Conservation (phyloP, 495 filamentous ascomycete species). For the Staphylotrichum tortipilum region DNA sequence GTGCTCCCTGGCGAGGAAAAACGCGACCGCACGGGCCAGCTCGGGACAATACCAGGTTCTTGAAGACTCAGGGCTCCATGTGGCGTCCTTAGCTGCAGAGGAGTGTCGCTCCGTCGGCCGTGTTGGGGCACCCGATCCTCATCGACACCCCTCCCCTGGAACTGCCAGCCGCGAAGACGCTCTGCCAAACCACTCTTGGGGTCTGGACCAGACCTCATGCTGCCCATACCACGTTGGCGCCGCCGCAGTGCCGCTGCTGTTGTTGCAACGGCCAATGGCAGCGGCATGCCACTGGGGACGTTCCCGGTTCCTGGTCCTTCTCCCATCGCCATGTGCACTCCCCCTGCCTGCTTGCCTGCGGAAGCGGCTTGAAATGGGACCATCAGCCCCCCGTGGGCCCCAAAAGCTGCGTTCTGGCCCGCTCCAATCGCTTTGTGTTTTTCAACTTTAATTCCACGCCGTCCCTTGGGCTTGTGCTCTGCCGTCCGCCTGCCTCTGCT, state of each 20-base stretch:
- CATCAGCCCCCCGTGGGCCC: not conserved
- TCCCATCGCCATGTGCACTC: not conserved
- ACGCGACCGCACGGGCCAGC: not conserved
- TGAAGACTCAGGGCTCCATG: conserved; percentile 2
- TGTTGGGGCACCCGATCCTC: not conserved
- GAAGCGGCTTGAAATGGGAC: not conserved
- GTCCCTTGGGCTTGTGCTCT: not conserved
- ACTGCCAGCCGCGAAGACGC: not conserved
- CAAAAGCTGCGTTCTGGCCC: conserved; percentile 4
- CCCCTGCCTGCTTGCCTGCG: not conserved
- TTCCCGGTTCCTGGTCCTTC: not conserved
- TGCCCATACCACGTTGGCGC: not conserved
- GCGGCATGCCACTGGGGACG: not conserved
- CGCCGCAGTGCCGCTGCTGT: not conserved
- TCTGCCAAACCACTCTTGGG: not conserved
- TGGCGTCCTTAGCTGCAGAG: conserved; percentile 11
- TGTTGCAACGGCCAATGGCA: conserved; percentile 1
- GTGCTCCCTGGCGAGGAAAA: not conserved
- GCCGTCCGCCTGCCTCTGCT: not conserved
- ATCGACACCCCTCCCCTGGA: not conserved
- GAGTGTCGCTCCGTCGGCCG: not conserved
- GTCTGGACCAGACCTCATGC: too few species aligned
- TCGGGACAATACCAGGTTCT: conserved; percentile 6
- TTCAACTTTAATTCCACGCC: conserved; percentile 2
- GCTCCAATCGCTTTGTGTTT: not conserved